Evolutionary conservation across 2,329 filamentous ascomycete species (phyloP), one percentile per base, ranked within the genome.

Genomic region (Pseudogymnoascus sp.): DNA sequence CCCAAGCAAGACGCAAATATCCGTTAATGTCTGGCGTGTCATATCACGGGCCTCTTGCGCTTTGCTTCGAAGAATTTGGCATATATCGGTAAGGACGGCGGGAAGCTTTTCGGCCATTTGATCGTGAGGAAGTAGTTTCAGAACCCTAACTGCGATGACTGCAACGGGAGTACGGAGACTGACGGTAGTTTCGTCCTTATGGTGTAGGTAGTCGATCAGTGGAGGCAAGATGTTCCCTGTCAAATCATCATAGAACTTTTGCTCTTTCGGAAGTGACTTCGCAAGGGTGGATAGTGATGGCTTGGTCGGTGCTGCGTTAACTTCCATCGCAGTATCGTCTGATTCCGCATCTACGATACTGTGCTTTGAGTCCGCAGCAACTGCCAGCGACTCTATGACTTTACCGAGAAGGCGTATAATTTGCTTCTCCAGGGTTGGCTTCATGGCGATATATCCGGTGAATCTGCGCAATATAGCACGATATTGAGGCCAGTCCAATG

Each of bases 111-210:
- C 81, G 59, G 87, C 83, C 72, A 96, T 84, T 59, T 91, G 84
- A 5, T 87, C 80, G 59, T 84, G 78, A 0, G 94, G 89, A 23
- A 99, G 81, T 16, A 96, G 78, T 65, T 89, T 89, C 61, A 99
- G 79, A 14, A 97, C 81, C 75, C 96, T 96, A 65, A 96, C 89
- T 47, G 93, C 84, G 28, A 94, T 91, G 37, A 97, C 84, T 25
- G 92, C 92, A 4, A 96, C 89, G 0, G 93, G 92, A 35, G 97
- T 88, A 73, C 94, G 90, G 61, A 94, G 84, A 76, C 92, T 96
- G 74, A 99, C 93, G 60, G 92, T 92, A 1, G 91, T 87, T 73
- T 99, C 94, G 67, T 97, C 91, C 74, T 97, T 97, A 70, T 96
- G 87, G 70, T 97, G 92, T 28, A 97, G 83, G 72, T 96, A 94